A percentile compares a stretch with the other conserved stretches of the same genome.
Evolutionary conservation across 805 yeast genomes (phyloP).

Genomic region (Allodekkera sacchari): DNA sequence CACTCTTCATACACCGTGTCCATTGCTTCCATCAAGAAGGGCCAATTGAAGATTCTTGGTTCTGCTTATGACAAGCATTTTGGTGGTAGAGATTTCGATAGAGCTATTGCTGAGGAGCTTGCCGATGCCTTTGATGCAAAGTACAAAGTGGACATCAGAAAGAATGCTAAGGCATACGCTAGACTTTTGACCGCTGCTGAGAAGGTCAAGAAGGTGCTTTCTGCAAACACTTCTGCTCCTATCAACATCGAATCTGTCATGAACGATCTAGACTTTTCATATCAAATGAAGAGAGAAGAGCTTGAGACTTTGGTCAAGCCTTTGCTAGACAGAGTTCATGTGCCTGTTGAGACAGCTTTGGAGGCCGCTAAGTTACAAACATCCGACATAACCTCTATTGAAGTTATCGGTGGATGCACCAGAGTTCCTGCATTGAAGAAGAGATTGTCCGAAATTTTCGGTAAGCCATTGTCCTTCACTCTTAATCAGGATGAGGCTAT

Average conservation of each 20-base stretch:
- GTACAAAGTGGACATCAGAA: slow-evolving; percentile 86
- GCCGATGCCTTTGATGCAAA: slow-evolving; percentile 87
- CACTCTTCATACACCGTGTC: slow-evolving; percentile 91
- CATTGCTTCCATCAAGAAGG: slow-evolving; percentile 86
- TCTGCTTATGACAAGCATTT: slow-evolving; percentile 91
- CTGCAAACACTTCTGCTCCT: slow-evolving; percentile 94
- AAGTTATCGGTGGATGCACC: slow-evolving; percentile 96
- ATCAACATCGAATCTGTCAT: slow-evolving; percentile 92
- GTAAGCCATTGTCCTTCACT: slow-evolving; percentile 83
- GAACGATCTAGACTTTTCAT: slow-evolving; percentile 93
- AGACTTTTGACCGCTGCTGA: slow-evolving; percentile 90
- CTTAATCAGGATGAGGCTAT: slow-evolving; percentile 98
- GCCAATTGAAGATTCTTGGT: slow-evolving; percentile 89
- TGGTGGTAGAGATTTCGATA: slow-evolving; percentile 97
- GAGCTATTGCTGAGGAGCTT: slow-evolving; percentile 88
- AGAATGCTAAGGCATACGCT: slow-evolving; percentile 91
- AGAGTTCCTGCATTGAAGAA: slow-evolving; percentile 93
- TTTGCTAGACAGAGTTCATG: slow-evolving; percentile 62
- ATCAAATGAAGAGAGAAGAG: slow-evolving; percentile 82
- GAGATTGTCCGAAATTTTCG: slow-evolving; percentile 70
- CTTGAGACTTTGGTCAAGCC: slow-evolving; percentile 86
- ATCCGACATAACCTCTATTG: slow-evolving; percentile 81
- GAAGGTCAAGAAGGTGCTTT: slow-evolving; percentile 87
- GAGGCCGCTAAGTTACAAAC: slow-evolving; percentile 64
- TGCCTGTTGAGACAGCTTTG: slow-evolving; percentile 77